phyloP scores from a whole-genome alignment of 345 rosid species.

The Gossypium anomalum region DNA sequence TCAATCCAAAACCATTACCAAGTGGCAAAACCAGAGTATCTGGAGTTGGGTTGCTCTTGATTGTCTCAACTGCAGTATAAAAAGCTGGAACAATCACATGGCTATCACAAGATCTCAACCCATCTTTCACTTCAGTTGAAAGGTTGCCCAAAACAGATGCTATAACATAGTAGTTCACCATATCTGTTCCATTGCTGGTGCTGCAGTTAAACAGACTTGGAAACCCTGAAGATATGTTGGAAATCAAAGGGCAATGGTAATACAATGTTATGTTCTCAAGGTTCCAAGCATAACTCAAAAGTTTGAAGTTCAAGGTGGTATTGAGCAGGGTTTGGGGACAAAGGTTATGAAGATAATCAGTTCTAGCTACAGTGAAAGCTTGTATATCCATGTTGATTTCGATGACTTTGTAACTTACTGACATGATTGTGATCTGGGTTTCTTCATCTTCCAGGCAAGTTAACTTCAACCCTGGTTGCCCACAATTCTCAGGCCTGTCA shows the following conservation, averaged over 20 bases:
- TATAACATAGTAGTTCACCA: constrained; percentile 1
- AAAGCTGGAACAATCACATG: constrained; percentile 4
- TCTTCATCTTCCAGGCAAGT: not conserved
- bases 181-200: not conserved
- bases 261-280: not conserved
- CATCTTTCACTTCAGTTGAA: not conserved
- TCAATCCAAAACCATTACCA: constrained; percentile 11
- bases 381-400: not conserved
- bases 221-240: not conserved
- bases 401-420: not conserved
- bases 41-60: not conserved
- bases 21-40: not conserved
- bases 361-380: constrained; percentile 2
- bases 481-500: not conserved
- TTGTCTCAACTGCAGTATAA: not conserved
- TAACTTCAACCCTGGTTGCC: not conserved
- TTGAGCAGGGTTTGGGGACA: not conserved
- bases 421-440: not conserved
- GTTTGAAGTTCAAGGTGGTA: not conserved
- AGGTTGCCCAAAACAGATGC: constrained; percentile 8
- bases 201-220: constrained; percentile 14
- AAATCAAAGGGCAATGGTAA: not conserved
- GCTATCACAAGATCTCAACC: not conserved
- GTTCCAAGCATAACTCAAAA: constrained; percentile 2
- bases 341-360: not conserved